Conservation (phyloP, 2,329 filamentous ascomycete genomes). For the Sporothrix brunneoviolacea region DNA sequence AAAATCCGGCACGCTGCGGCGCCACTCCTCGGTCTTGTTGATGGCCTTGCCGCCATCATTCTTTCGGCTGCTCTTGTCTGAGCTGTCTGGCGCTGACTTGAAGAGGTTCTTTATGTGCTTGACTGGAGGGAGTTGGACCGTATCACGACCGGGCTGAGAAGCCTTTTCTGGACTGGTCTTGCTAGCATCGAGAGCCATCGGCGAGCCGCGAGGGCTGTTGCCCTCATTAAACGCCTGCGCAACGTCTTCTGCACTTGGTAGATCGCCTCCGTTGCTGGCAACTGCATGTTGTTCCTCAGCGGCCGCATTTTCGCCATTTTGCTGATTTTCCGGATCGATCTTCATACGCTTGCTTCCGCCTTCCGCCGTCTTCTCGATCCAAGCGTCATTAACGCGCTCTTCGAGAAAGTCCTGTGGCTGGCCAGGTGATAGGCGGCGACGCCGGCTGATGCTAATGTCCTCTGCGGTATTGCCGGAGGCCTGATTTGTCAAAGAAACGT, state of each 20-base stretch:
- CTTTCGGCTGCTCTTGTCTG: neutral
- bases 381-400: conserved; percentile 31
- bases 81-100: neutral
- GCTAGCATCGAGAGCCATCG: conserved; percentile 7
- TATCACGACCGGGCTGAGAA: too few relatives aligned
- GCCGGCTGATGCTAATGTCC: too few relatives aligned
- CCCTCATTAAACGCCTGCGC: neutral
- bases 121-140: too few relatives aligned
- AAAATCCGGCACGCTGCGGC: conserved; percentile 10
- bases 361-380: conserved; percentile 33
- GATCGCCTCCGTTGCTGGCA: neutral
- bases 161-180: too few relatives aligned
- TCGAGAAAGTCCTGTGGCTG: conserved; percentile 12
- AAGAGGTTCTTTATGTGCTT: conserved; percentile 15
- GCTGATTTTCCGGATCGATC: conserved; percentile 23
- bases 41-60: conserved; percentile 10
- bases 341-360: conserved; percentile 37
- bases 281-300: too few relatives aligned
- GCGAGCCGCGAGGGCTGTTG: neutral
- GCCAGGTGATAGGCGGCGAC: conserved; percentile 20
- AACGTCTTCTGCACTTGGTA: neutral
- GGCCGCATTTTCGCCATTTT: neutral
- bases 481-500: too few relatives aligned
- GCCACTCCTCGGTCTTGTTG: conserved; percentile 17
- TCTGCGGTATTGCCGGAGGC: too few relatives aligned